Evolutionary conservation across 2,329 filamentous ascomycete genomes (phyloP).

Genomic region (Sarocladium oryzae): DNA sequence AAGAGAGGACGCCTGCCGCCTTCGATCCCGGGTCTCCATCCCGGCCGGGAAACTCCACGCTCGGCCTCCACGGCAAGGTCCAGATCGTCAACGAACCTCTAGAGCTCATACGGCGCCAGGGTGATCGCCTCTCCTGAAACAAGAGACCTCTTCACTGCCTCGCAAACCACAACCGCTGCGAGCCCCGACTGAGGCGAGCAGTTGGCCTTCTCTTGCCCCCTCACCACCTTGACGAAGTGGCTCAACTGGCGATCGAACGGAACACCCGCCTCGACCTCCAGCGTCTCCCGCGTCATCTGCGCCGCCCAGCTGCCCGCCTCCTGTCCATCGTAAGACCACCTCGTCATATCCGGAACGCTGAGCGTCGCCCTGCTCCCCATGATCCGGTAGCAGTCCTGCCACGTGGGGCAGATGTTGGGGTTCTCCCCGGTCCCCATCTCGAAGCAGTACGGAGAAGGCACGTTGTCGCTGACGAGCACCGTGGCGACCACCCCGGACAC

Average conservation of each 20-base stretch:
- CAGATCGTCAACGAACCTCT: too few species aligned
- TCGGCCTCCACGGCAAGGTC: too few species aligned
- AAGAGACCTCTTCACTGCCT: constrained; percentile 38
- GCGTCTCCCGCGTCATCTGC: constrained; percentile 24
- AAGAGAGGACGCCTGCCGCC: too few species aligned
- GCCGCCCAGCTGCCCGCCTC: constrained; percentile 34
- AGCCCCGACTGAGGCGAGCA: constrained; percentile 44
- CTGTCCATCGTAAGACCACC: constrained; percentile 35
- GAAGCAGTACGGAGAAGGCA: constrained; percentile 46
- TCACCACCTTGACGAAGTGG: constrained; percentile 44
- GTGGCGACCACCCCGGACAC: constrained; percentile 48
- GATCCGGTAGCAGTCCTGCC: constrained; percentile 45
- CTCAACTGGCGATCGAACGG: constrained; percentile 47
- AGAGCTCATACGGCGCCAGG: neutral
- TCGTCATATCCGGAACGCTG: constrained; percentile 47
- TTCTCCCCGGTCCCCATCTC: constrained; percentile 55
- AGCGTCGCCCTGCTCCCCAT: constrained; percentile 44
- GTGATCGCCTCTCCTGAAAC: constrained; percentile 2
- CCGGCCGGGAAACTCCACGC: too few species aligned
- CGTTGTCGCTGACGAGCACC: constrained; percentile 47
- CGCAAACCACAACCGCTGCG: constrained; percentile 44
- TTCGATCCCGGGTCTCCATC: too few species aligned
- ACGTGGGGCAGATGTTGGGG: constrained; percentile 38
- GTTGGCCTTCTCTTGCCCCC: constrained; percentile 32
- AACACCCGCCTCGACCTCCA: constrained; percentile 16